These are phyloP conservation scores for Claviceps maximensis DNA, from an alignment of 2,329 filamentous ascomycete species.

Conservation along the genomic window DNA sequence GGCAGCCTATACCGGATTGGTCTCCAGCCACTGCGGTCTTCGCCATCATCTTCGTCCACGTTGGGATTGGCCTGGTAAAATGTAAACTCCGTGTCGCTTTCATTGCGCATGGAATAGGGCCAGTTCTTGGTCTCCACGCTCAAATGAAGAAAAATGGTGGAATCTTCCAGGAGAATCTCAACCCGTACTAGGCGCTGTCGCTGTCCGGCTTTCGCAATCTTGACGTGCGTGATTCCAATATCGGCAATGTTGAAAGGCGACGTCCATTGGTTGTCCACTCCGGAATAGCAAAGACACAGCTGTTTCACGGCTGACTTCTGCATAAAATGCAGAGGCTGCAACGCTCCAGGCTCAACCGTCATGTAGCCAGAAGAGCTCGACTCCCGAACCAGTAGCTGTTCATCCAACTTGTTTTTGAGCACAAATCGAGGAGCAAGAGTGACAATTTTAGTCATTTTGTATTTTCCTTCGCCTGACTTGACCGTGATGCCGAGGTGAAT, in stretches of 20 bases:
- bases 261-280: slow-evolving; percentile 93
- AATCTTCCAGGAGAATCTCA: slow-evolving; percentile 82
- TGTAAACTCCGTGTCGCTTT: slow-evolving; percentile 91
- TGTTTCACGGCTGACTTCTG: slow-evolving; percentile 76
- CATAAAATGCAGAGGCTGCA: slow-evolving; percentile 81
- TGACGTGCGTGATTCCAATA: slow-evolving; percentile 82
- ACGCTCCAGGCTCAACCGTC: slow-evolving; percentile 60
- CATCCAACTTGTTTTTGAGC: slow-evolving; percentile 80
- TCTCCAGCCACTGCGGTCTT: slow-evolving; percentile 78
- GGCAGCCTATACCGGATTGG: slow-evolving; percentile 87
- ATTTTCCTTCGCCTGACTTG: slow-evolving; percentile 86
- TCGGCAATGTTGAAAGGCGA: slow-evolving; percentile 97
- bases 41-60: slow-evolving; percentile 74
- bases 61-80: slow-evolving; percentile 95
- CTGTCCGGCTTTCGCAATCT: slow-evolving; percentile 81
- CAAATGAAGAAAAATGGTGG: slow-evolving; percentile 86
- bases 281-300: slow-evolving; percentile 81
- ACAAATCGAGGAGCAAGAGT: slow-evolving; percentile 88
- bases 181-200: slow-evolving; percentile 77
- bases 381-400: slow-evolving; percentile 82
- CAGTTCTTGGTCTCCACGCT: slow-evolving; percentile 87
- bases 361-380: slow-evolving; percentile 81
- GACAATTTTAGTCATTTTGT: slow-evolving; percentile 92
- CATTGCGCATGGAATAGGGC: slow-evolving; percentile 98
- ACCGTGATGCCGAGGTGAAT: slow-evolving; percentile 87